These are phyloP conservation scores for Sporothrix dimorphospora DNA, from an alignment of 2,329 filamentous ascomycete genomes.

Conservation along the genomic window DNA sequence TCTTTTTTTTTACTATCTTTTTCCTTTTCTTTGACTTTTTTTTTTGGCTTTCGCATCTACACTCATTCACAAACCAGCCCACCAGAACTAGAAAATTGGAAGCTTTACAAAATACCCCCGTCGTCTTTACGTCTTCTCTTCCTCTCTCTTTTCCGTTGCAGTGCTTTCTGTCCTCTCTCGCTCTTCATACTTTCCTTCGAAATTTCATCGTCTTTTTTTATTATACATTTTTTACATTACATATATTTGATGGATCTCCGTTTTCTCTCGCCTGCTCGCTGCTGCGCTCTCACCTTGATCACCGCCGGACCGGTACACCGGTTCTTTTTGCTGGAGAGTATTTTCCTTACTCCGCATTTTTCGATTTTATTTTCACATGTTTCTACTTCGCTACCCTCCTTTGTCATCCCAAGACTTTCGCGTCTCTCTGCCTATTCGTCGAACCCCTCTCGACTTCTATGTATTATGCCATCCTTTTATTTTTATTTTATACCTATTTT, in stretches of 20 bases:
- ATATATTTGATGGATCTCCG: constrained; percentile 31
- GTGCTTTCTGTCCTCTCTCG: not conserved
- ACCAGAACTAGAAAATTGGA: constrained; percentile 8
- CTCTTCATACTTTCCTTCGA: not conserved
- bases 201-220: not conserved
- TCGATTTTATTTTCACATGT: not conserved
- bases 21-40: constrained; percentile 14
- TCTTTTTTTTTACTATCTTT: constrained; percentile 25
- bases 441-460: not conserved
- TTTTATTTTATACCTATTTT: not conserved
- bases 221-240: constrained; percentile 7
- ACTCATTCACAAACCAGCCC: constrained; percentile 3
- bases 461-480: not conserved
- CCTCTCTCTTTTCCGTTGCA: not conserved
- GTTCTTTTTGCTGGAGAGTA: not conserved
- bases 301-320: constrained; percentile 19
- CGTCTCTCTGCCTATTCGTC: not conserved
- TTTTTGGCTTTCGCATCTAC: not conserved
- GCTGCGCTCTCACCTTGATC: not conserved
- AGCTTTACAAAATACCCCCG: constrained; percentile 22
- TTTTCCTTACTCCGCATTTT: not conserved
- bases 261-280: constrained; percentile 11
- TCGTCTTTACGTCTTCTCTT: not conserved
- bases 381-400: not conserved
- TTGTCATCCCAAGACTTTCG: not conserved